Base-by-base conservation (phyloP, 164 flowering plant genomes). In the Piper longum region DNA sequence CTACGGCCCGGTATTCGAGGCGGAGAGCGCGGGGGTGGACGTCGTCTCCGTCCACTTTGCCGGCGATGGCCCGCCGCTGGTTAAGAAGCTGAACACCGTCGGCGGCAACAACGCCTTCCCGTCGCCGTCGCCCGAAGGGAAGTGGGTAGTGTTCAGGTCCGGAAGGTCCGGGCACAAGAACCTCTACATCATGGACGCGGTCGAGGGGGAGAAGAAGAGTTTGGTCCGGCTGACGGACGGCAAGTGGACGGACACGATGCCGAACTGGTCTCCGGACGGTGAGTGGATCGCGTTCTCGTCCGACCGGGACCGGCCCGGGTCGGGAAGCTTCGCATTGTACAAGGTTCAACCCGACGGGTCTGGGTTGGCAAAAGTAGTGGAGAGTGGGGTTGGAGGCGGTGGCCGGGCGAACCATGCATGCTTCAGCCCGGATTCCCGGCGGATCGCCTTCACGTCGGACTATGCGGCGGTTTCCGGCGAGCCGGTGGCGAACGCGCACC, bases 101-200 rank as follows among this genome's bases (percentile, higher is more conserved):
- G 95, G 90, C 0, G 59, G 78, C 65, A 91, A 91, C 73, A 91
- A 91, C n/a, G 98, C 98, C 0, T 91, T 91, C 56, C 98, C 98
- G 1, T 86, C 91, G 0, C 77, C 84, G 0, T 91, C 98, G 9
- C 98, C 95, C 0, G 95, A 87, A 18, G 96, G 98, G 41, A 87
- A 83, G 69, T 77, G 87, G 83, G 64, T 91, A 17, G 98, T 73
- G 48, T 91, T 91, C 70, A 74, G 96, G 43, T 91, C 36, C 98
- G 52, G 90, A 26, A 80, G 86, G 14, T 71, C 95, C 9, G 95
- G 95, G 54, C 70, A 87, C 64, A 89, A 91, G 77, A 91, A 91
- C 68, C 70, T 91, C 39, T 91, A 87, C 70, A 73, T 91, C 13
- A 89, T 91, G 95, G 96, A 89, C 60, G 86, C 91, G 1, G 65